Percentiles rank a stretch among this genome's conserved stretches.
These are phyloP conservation scores for Mortierella sp. DNA, from an alignment of 371 early-diverging fungal species.

Conservation along the genomic window DNA sequence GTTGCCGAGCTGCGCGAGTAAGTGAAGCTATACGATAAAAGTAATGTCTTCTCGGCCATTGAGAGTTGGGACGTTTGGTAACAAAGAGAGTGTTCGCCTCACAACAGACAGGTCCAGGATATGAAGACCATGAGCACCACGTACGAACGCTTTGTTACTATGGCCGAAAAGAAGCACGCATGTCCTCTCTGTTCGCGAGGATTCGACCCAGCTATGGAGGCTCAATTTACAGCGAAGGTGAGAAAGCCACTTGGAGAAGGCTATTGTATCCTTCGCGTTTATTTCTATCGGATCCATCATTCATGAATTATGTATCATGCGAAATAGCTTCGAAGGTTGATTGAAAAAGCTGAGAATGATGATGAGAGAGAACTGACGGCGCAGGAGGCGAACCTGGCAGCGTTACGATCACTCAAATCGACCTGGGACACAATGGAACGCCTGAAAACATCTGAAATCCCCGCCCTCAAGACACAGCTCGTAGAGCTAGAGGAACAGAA, in stretches of 20 bases:
- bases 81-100: no score
- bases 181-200: conserved; percentile 53
- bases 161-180: conserved; percentile 52
- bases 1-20: conserved; percentile 51
- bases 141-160: conserved; percentile 55
- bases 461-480: conserved; percentile 47
- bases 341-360: conserved; percentile 37
- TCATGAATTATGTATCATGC: no score
- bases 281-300: no score
- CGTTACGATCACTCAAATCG: conserved; percentile 46
- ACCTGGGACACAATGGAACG: conserved; percentile 27
- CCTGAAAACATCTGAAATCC: conserved; percentile 28
- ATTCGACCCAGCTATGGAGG: conserved; percentile 51
- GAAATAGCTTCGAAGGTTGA: conserved; percentile 40
- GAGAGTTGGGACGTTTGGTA: background rate
- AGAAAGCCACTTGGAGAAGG: background rate
- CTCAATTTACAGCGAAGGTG: conserved; percentile 45
- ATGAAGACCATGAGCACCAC: conserved; percentile 44
- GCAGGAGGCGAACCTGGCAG: conserved; percentile 43
- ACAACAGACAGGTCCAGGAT: conserved; percentile 31
- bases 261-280: no score
- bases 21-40: conserved; percentile 8
- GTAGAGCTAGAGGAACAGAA: conserved; percentile 30
- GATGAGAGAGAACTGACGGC: conserved; percentile 51
- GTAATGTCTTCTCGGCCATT: background rate